phyloP scores from a whole-genome alignment of 192 early-diverging fungal species.

The Globomyces pollinis-pini region DNA sequence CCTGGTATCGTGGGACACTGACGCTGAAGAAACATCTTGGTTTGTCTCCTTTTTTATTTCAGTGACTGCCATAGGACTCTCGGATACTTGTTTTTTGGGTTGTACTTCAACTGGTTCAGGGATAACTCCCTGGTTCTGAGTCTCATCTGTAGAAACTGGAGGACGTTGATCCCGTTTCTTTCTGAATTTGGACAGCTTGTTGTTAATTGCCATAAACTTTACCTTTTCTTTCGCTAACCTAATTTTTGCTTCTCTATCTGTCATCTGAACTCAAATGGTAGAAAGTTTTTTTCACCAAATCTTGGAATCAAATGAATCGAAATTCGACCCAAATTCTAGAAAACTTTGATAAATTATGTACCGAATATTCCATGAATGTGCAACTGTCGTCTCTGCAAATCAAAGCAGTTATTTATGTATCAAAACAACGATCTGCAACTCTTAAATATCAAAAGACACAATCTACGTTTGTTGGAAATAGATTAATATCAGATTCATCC shows the following conservation, averaged over 20 bases:
- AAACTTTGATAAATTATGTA: not conserved
- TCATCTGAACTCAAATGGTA: too few relatives aligned
- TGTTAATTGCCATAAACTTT: not conserved
- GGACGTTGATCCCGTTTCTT: not conserved
- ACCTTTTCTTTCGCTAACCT: not conserved
- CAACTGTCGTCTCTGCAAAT: not conserved
- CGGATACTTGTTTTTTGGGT: not conserved
- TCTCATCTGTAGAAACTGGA: not conserved
- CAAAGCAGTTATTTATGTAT: not conserved
- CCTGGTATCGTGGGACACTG: too few relatives aligned
- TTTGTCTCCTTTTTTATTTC: not conserved
- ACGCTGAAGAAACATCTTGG: not conserved
- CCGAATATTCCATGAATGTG: not conserved
- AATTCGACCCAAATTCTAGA: not conserved
- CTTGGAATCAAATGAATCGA: too few relatives aligned
- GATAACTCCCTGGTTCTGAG: not conserved
- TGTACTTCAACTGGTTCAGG: not conserved
- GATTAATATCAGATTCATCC: not conserved
- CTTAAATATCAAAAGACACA: not conserved
- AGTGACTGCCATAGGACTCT: not conserved
- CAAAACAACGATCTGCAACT: not conserved
- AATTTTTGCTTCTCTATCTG: slow-evolving; percentile 1
- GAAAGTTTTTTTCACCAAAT: too few relatives aligned
- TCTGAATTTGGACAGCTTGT: not conserved
- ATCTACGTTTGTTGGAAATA: not conserved